Percentiles rank a stretch among this genome's conserved stretches.
Evolutionary conservation across 768 basidiomycete genomes (phyloP).

Genomic region (Artomyces pyxidatus): DNA sequence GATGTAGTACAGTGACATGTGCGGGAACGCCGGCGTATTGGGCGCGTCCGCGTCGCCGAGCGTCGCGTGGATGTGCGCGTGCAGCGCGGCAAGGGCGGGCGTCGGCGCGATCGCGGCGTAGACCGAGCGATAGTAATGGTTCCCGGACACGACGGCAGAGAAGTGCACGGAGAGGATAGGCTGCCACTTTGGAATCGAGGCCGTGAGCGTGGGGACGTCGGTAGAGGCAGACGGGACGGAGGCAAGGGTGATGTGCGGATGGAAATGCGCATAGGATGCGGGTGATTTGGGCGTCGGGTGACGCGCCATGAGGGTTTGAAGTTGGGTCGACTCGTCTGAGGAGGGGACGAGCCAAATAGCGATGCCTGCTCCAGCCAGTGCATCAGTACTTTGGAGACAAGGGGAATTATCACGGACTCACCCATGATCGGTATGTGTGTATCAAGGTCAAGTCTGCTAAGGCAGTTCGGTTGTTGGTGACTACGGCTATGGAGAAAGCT

Average conservation of each 20-base stretch:
- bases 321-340: constrained; percentile 30
- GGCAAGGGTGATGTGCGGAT: constrained; percentile 67
- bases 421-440: no score
- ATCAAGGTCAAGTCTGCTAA: no score
- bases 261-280: constrained; percentile 51
- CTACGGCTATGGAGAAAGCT: no score
- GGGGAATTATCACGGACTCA: no score
- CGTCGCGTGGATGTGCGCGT: constrained; percentile 34
- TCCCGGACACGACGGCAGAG: constrained; percentile 44
- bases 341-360: constrained; percentile 68
- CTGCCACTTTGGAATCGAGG: constrained; percentile 30
- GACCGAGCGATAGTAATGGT: constrained; percentile 66
- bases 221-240: constrained; percentile 28
- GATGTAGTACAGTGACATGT: constrained; percentile 71
- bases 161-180: constrained; percentile 38
- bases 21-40: constrained; percentile 54
- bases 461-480: no score
- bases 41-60: constrained; percentile 30
- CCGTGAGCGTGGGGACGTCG: constrained; percentile 27
- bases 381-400: no score
- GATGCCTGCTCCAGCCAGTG: no score
- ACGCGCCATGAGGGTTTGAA: constrained; percentile 42
- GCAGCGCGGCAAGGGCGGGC: constrained; percentile 38
- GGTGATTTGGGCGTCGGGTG: constrained; percentile 19
- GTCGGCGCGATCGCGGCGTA: constrained; percentile 44